Conservation (phyloP, 805 yeast species). For the Suhomyces kilbournensis region DNA sequence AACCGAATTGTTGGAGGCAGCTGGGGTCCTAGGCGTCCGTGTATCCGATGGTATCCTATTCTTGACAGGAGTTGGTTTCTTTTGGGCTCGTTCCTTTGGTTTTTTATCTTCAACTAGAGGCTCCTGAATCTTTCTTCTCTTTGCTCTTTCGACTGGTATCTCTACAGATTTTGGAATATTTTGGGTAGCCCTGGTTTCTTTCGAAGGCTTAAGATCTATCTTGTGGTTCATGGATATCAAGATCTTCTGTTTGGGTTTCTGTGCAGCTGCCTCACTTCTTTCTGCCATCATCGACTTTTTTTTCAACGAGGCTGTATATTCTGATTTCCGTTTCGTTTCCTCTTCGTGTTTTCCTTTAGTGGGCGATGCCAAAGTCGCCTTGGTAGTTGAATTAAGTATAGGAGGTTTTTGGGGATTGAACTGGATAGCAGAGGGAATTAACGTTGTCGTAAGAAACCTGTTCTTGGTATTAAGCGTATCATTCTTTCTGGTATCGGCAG, state of each 20-base stretch:
- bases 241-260: slow-evolving; percentile 26
- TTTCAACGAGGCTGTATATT: slow-evolving; percentile 10
- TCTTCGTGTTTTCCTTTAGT: slow-evolving; percentile 12
- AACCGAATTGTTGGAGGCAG: slow-evolving; percentile 14
- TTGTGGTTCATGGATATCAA: slow-evolving; percentile 23
- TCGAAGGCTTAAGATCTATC: slow-evolving; percentile 5
- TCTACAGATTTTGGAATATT: neutral
- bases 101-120: neutral
- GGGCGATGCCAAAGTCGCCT: slow-evolving; percentile 13
- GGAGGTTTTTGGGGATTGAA: slow-evolving; percentile 17
- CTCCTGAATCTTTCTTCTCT: neutral
- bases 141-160: neutral
- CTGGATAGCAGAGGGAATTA: slow-evolving; percentile 29
- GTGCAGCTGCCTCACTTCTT: slow-evolving; percentile 24
- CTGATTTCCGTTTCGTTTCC: slow-evolving; percentile 3
- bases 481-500: slow-evolving; percentile 2
- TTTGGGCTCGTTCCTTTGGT: neutral
- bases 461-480: slow-evolving; percentile 21
- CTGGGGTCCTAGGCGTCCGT: slow-evolving; percentile 11
- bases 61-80: neutral
- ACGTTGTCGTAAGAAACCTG: slow-evolving; percentile 34
- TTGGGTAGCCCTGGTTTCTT: neutral
- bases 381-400: slow-evolving; percentile 6
- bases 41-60: neutral
- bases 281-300: slow-evolving; percentile 29